Conservation (phyloP, 2,329 filamentous ascomycete genomes). For the Zymoseptoria ardabiliae region DNA sequence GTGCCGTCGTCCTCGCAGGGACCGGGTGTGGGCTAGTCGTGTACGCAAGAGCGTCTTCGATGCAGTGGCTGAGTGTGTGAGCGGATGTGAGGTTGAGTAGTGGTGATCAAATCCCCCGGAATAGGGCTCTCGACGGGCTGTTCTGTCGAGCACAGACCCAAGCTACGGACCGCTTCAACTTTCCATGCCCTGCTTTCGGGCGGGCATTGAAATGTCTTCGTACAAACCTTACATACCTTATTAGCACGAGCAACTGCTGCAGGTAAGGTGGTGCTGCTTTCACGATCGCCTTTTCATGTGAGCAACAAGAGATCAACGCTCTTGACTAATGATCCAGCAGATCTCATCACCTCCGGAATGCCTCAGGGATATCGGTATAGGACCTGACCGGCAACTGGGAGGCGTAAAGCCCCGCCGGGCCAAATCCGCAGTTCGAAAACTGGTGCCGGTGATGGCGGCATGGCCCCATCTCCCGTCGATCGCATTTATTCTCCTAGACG, state of each 20-base stretch:
- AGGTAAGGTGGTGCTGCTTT: background rate
- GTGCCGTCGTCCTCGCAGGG: background rate
- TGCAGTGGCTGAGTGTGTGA: background rate
- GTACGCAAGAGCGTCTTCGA: background rate
- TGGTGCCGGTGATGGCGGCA: background rate
- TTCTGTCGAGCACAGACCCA: background rate
- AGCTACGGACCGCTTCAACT: background rate
- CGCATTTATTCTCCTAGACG: background rate
- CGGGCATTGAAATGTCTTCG: background rate
- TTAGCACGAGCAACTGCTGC: background rate
- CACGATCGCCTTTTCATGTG: background rate
- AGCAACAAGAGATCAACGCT: background rate
- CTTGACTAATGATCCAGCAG: background rate
- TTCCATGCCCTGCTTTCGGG: background rate
- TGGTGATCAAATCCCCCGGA: background rate
- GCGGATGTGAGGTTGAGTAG: background rate
- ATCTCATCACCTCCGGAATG: background rate
- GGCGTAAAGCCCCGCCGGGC: too few relatives aligned
- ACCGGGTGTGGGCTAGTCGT: background rate
- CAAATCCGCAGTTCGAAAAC: background rate
- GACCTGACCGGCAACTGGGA: too few relatives aligned
- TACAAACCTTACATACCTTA: background rate
- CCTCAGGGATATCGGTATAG: background rate
- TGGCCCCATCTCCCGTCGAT: background rate
- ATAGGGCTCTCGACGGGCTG: background rate